Base-by-base conservation (phyloP, 345 rosid genomes). In the Boechera retrofracta region DNA sequence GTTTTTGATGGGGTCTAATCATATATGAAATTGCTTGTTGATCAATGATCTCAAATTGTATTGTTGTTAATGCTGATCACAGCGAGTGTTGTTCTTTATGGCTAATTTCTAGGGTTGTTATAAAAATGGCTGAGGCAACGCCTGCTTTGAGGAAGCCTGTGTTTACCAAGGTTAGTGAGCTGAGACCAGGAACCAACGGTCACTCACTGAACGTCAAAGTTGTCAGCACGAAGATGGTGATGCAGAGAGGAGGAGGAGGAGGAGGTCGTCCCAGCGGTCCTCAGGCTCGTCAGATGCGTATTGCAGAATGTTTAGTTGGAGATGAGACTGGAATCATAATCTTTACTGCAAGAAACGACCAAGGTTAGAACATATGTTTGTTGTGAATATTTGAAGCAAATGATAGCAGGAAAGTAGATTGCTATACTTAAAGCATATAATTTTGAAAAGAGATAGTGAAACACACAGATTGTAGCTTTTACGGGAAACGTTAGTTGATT, bases 311-410 rank as follows among this genome's bases (percentile, higher is more conserved):
- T 76, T 81, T 95, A 82, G 93, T 95, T 4, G 99, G 99, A 24
- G 99, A 95, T 69, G 99, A 92, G 81, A 92, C 97, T 1, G 98
- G 97, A 67, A 85, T 92, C 73, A 87, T 95, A 24, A 84, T 95
- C 69, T 95, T 95, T 49, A 87, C 93, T 0, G 97, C 99, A 26
- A 86, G 99, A 75, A 91, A 91, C 79, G 98, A 95, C 58, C 99
- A 92, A 92, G 99, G 98, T 92, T 59, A 67, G 16, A 7, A 38
- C 11, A 8, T 6, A 21, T 21, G 10, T 11, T 52, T 33, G 64
- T 51, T 72, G 26, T 48, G 26, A 41, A 41, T 8, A 26, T 26
- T 1, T 26, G 28, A 26, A 26, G 28, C 28, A 56, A 2, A 55
- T 29, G 3, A 6, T n/a, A 55, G 16, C 16, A 39, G 36, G 26